Evolutionary conservation across 768 basidiomycete genomes (phyloP).

Genomic region (Trametes cubensis): DNA sequence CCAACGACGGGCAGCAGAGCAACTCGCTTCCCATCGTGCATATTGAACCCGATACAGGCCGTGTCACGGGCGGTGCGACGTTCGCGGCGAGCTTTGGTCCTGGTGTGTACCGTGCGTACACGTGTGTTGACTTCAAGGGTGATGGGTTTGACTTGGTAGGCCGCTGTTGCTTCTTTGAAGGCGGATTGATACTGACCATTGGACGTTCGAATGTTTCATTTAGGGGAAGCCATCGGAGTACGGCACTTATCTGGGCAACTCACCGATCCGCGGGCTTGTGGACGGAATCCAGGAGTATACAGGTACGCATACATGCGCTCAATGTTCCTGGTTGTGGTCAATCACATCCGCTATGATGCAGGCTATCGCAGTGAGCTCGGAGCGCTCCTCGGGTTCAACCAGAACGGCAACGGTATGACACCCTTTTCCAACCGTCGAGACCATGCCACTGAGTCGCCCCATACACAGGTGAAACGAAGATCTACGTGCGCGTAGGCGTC

Average conservation of each 20-base stretch:
- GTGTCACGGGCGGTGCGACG: constrained; percentile 48
- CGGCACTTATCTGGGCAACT: constrained; percentile 56
- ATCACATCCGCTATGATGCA: constrained; percentile 21
- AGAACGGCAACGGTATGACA: constrained; percentile 36
- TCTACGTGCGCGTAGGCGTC: constrained; percentile 65
- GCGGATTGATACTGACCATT: background rate
- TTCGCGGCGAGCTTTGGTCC: constrained; percentile 64
- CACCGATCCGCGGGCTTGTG: constrained; percentile 49
- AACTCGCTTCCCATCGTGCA: constrained; percentile 50
- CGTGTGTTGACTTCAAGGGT: constrained; percentile 63
- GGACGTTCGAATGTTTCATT: background rate
- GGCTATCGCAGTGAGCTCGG: constrained; percentile 56
- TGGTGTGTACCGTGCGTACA: constrained; percentile 57
- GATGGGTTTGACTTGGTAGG: constrained; percentile 40
- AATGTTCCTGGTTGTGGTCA: too few species aligned
- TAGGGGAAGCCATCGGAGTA: constrained; percentile 49
- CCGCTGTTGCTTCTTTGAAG: background rate
- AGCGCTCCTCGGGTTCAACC: constrained; percentile 54
- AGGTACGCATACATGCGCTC: constrained; percentile 35
- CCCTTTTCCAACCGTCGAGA: too few species aligned
- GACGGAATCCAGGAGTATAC: constrained; percentile 52
- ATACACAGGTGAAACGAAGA: constrained; percentile 37
- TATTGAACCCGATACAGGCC: constrained; percentile 50
- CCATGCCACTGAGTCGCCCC: background rate
- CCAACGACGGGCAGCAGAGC: constrained; percentile 61